Percentiles rank a stretch among this genome's conserved stretches.
phyloP scores from a whole-genome alignment of 2,329 filamentous ascomycete species.

The Nakataea oryzae region DNA sequence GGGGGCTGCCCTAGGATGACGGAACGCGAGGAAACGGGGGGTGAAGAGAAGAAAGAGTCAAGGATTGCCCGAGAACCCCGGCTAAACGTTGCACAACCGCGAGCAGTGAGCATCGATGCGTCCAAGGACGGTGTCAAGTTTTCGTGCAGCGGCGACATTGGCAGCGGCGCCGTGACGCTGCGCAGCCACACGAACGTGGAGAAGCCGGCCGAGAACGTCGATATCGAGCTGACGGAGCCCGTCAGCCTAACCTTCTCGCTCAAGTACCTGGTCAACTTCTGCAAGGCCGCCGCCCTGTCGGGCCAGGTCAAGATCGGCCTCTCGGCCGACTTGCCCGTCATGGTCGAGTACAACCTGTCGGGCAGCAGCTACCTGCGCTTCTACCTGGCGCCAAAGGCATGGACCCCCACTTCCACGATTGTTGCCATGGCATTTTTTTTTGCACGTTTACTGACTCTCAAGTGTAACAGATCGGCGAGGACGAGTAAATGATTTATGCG shows the following conservation, averaged over 20 bases:
- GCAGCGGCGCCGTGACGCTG: constrained; percentile 86
- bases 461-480: constrained; percentile 22
- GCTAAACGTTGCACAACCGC: neutral
- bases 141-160: constrained; percentile 85
- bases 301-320: constrained; percentile 80
- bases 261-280: constrained; percentile 99
- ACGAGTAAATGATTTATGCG: constrained; percentile 18
- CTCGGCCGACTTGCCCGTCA: constrained; percentile 88
- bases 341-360: constrained; percentile 80
- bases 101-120: constrained; percentile 81
- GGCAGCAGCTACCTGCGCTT: constrained; percentile 88
- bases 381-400: constrained; percentile 95
- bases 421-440: neutral
- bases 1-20: neutral
- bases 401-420: neutral
- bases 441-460: constrained; percentile 8
- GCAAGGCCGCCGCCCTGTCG: constrained; percentile 87
- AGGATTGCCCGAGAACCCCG: neutral
- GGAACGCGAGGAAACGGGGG: neutral
- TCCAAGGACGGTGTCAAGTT: constrained; percentile 98
- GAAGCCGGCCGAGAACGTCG: constrained; percentile 75
- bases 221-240: constrained; percentile 85
- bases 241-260: constrained; percentile 94
- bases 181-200: constrained; percentile 83
- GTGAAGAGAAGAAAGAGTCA: neutral